phyloP scores from a whole-genome alignment of 78 protist genomes.

The Tieghemostelium lacteum region DNA sequence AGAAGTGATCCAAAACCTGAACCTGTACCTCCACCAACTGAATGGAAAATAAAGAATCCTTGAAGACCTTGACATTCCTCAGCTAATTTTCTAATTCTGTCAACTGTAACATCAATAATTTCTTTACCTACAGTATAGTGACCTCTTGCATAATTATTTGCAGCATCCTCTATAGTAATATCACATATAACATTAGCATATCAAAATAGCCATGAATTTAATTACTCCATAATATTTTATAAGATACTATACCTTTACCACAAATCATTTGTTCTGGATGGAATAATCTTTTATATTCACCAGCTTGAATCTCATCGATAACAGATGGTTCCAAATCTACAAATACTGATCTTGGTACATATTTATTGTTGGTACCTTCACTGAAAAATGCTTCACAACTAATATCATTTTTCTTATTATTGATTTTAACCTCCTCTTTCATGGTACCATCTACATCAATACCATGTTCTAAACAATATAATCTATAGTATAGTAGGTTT shows the following conservation, averaged over 20 bases:
- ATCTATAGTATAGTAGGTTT: no score
- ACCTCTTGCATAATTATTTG: conserved; percentile 95
- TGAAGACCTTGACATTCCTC: conserved; percentile 99
- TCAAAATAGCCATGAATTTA: no score
- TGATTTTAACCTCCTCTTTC: no score
- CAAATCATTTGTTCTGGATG: conserved; percentile 94
- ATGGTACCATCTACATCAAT: conserved; percentile 89
- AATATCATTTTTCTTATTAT: no score
- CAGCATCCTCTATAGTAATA: conserved; percentile 98
- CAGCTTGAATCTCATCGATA: conserved; percentile 94
- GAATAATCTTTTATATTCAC: conserved; percentile 92
- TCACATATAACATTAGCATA: no score
- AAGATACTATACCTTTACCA: no score
- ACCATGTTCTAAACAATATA: conserved; percentile 97
- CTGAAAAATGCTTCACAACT: conserved; percentile 83
- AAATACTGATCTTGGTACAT: conserved; percentile 96
- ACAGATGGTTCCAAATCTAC: conserved; percentile 96
- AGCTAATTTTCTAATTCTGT: conserved; percentile 98
- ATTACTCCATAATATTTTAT: no score
- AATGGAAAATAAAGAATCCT: conserved; percentile 95
- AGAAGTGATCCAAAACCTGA: conserved; percentile 96
- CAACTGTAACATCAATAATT: conserved; percentile 95
- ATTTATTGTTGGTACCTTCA: conserved; percentile 92
- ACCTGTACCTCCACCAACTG: conserved; percentile 98
- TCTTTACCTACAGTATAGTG: conserved; percentile 97